Base-by-base conservation (phyloP, 305 asterid genomes). In the Striga hermonthica region DNA sequence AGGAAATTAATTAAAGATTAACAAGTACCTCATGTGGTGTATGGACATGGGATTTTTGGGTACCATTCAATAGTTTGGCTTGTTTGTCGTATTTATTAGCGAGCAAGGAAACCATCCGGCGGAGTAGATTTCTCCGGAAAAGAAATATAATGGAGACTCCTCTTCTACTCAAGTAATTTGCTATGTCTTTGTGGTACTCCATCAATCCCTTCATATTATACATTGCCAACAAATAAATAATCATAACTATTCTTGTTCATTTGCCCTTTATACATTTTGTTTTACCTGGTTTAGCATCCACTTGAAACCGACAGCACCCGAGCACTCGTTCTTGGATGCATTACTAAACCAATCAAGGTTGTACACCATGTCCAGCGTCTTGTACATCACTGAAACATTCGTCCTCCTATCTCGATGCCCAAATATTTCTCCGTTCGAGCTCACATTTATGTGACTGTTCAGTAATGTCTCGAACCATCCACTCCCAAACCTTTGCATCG, bases 201-300 rank as follows among this genome's bases (percentile, higher is more conserved):
- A 80, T 76, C 66, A 89, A 69, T 40, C 98, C 98, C 96, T 91
- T 67, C 76, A 66, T n/a, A n/a, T n/a, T n/a, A n/a, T n/a, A n/a
- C n/a, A n/a, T n/a, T n/a, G n/a, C n/a, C n/a, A 65, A 72, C 36
- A 16, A 22, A 22, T 22, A 22, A 22, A 1, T 22, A 22, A 22
- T 22, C 31, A 22, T 22, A 22, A 22, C 2, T 22, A 22, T 22
- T 22, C 31, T 22, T 22, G 31, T 22, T 22, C n/a, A n/a, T n/a
- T n/a, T n/a, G n/a, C n/a, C 31, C 31, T 22, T 22, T 22, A 22
- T n/a, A n/a, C n/a, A n/a, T n/a, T n/a, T n/a, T n/a, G n/a, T 3
- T 68, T 60, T 70, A 85, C 97, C 95, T 91, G 98, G 78, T 91
- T 91, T 43, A 91, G 86, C 98, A 91, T 91, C 95, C 96, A 91